Evolutionary conservation across 2,329 filamentous ascomycete species (phyloP), one percentile per base, ranked within the genome.

Genomic region (Dactylellina drechsleri): DNA sequence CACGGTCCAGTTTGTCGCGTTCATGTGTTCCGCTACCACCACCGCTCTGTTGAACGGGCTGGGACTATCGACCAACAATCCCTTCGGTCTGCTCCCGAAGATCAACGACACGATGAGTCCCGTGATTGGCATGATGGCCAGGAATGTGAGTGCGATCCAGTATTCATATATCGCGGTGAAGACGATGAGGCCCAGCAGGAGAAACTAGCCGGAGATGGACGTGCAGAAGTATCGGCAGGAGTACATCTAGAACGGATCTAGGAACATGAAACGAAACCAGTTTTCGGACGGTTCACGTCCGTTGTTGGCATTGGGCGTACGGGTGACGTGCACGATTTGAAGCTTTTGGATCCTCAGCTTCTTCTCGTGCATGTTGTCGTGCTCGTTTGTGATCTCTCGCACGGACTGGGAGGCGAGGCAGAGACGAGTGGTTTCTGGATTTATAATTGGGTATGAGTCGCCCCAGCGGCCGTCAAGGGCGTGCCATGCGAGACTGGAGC

Each of bases 1-100:
- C 20, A 71, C 66, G 4, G 66, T 71, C 66, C 66, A 71, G 16
- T 71, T 53, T 18, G 66, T 71, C 43, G 66, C 66, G 56, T 71
- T 71, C 66, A 71, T 71, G 40, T 71, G 66, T 28, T 71, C 66
- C 7, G 66, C 66, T 12, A 71, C 66, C 15, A 71, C 66, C 0
- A 71, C 66, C 4, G 59, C 58, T 26, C 66, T 28, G 26, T 71
- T 71, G 52, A 64, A 71, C 10, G 66, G 45, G 53, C 59, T 65
- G 0, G 52, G 58, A n/a, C 28, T 40, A 28, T 64, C 66, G 1
- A 64, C 59, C 18, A 71, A 36, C 13, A 71, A 59, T 16, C 41
- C 66, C 52, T 65, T 64, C 31, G 66, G 66, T 53, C 66, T 50
- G 31, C 66, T 56, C 5, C 66, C 66, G 23, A 64, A 71, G 53